Evolutionary conservation across 805 yeast species (phyloP).

Genomic region (Teunomyces tritomae): DNA sequence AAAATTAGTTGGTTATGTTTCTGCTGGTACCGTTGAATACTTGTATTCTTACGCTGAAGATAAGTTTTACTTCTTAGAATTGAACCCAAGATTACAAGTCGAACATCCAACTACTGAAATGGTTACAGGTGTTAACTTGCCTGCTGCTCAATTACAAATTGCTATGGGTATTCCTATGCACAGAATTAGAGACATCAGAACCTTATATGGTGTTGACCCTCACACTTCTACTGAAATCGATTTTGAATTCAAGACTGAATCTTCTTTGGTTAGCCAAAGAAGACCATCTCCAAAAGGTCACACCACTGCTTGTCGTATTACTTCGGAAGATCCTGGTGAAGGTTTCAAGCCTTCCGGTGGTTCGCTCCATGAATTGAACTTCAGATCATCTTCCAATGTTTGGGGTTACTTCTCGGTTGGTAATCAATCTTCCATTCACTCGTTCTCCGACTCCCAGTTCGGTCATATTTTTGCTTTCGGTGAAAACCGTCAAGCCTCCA

Average conservation of each 20-base stretch:
- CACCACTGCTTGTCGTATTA: slow-evolving; percentile 98
- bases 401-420: slow-evolving; percentile 99
- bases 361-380: slow-evolving; percentile 90
- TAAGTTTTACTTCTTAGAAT: slow-evolving; percentile 92
- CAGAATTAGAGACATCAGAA: slow-evolving; percentile 87
- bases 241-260: slow-evolving; percentile 77
- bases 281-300: slow-evolving; percentile 97
- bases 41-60: slow-evolving; percentile 91
- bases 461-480: slow-evolving; percentile 99
- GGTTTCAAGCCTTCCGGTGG: slow-evolving; percentile 99
- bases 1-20: slow-evolving; percentile 93
- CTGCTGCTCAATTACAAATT: slow-evolving; percentile 97
- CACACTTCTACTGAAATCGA: slow-evolving; percentile 88
- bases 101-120: slow-evolving; percentile 99
- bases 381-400: slow-evolving; percentile 94
- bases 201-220: slow-evolving; percentile 94
- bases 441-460: slow-evolving; percentile 96
- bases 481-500: slow-evolving; percentile 95
- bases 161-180: slow-evolving; percentile 99
- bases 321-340: slow-evolving; percentile 98
- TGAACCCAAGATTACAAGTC: slow-evolving; percentile 97
- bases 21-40: slow-evolving; percentile 99
- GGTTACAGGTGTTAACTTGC: slow-evolving; percentile 98
- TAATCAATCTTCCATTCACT: slow-evolving; percentile 94
- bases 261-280: slow-evolving; percentile 75